Percentiles rank a stretch among this genome's conserved stretches.
Conservation (phyloP, 2,329 filamentous ascomycete species). For the Pseudogymnoascus sp. region DNA sequence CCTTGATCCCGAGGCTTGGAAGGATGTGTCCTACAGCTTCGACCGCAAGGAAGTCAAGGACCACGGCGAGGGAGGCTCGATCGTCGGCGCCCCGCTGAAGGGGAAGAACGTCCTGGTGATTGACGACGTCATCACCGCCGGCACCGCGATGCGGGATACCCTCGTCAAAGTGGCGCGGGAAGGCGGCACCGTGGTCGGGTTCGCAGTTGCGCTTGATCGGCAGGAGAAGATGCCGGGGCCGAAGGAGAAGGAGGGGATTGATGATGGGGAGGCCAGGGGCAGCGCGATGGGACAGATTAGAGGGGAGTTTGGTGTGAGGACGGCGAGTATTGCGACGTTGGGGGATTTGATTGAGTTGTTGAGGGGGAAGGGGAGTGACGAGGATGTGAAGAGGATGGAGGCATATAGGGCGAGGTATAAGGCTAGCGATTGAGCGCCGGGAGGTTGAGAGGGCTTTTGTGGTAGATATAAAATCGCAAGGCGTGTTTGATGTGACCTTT, state of each 20-base stretch:
- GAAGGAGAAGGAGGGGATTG: constrained; percentile 30
- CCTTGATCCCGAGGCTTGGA: constrained; percentile 42
- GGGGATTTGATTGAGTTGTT: constrained; percentile 68
- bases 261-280: constrained; percentile 58
- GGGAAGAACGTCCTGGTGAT: constrained; percentile 56
- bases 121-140: constrained; percentile 63
- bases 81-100: constrained; percentile 53
- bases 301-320: constrained; percentile 72
- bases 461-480: neutral
- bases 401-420: constrained; percentile 59
- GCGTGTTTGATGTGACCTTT: no score
- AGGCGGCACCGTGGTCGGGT: constrained; percentile 52
- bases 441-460: neutral
- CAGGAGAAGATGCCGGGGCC: constrained; percentile 40
- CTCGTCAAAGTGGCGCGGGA: constrained; percentile 53
- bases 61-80: constrained; percentile 57
- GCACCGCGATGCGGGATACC: constrained; percentile 56
- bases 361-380: constrained; percentile 50
- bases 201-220: constrained; percentile 54
- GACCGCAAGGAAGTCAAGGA: constrained; percentile 60
- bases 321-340: constrained; percentile 72
- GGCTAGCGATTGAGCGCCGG: constrained; percentile 39
- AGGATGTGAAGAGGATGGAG: constrained; percentile 57
- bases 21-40: constrained; percentile 51
- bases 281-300: constrained; percentile 82